Evolutionary conservation across 495 filamentous ascomycete genomes (phyloP).

Genomic region (Xanthoparmelia taractica): DNA sequence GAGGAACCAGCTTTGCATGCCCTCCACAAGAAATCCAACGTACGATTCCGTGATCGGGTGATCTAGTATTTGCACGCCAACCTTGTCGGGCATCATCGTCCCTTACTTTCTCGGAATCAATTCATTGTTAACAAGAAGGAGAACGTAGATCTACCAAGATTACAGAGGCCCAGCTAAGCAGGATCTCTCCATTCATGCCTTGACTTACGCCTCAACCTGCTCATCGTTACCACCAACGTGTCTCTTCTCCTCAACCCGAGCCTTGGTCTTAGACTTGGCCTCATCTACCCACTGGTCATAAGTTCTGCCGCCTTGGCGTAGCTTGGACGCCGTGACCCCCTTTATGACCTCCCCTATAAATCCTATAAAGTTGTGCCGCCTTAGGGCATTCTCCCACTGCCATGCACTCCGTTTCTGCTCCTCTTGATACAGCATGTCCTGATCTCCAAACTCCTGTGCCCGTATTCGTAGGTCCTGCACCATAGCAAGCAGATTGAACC

Average conservation of each 20-base stretch:
- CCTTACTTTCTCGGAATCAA: background rate
- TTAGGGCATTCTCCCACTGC: constrained; percentile 92
- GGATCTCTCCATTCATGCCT: background rate
- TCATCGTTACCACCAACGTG: constrained; percentile 28
- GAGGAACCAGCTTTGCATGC: background rate
- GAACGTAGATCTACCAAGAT: background rate
- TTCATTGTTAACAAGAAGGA: background rate
- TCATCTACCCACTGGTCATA: constrained; percentile 76
- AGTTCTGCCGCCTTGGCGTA: constrained; percentile 49
- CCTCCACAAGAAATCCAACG: too few relatives aligned
- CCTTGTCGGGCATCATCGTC: background rate
- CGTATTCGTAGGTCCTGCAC: constrained; percentile 66
- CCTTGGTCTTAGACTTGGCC: constrained; percentile 62
- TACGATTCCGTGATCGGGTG: background rate
- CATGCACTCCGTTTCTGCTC: constrained; percentile 77
- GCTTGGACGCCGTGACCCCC: constrained; percentile 66
- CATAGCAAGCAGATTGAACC: constrained; percentile 94
- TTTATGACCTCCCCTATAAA: constrained; percentile 89
- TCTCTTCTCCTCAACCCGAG: constrained; percentile 52
- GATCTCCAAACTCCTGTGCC: constrained; percentile 77
- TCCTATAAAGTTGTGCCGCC: constrained; percentile 91
- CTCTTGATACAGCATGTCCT: constrained; percentile 68
- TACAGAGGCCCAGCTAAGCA: background rate
- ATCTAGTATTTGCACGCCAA: background rate
- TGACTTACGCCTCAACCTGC: background rate